phyloP scores from a whole-genome alignment of 495 filamentous ascomycete species.

The Hypoxylon lienhwacheense region DNA sequence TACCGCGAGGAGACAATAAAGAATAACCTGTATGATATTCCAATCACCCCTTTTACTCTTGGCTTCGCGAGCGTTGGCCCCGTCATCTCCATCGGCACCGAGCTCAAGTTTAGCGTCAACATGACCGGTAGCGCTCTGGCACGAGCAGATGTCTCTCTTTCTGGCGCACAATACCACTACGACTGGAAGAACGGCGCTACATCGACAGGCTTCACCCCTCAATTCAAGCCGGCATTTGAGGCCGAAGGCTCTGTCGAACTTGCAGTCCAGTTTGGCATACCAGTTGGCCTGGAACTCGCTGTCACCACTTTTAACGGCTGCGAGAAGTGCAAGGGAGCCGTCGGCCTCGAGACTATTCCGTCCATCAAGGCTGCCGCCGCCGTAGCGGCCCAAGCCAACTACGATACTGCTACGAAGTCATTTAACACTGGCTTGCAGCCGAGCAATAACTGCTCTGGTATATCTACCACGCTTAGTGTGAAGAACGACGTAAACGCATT shows the following conservation, averaged over 20 bases:
- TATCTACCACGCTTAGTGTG: slow-evolving; percentile 17
- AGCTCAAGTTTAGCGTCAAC: slow-evolving; percentile 18
- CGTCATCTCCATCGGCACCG: slow-evolving; percentile 11
- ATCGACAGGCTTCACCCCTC: slow-evolving; percentile 1
- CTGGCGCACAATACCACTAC: slow-evolving; percentile 10
- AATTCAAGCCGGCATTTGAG: slow-evolving; percentile 13
- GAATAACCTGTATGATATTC: slow-evolving; percentile 18
- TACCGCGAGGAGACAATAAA: slow-evolving; percentile 3
- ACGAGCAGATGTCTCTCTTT: slow-evolving; percentile 8
- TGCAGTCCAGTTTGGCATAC: slow-evolving; percentile 1
- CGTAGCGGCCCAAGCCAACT: slow-evolving; percentile 8
- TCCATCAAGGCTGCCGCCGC: slow-evolving; percentile 25
- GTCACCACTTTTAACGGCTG: slow-evolving; percentile 9
- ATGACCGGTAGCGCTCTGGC: slow-evolving; percentile 16
- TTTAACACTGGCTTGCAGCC: slow-evolving; percentile 4
- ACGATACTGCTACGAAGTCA: slow-evolving; percentile 7
- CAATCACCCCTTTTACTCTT: slow-evolving; percentile 14
- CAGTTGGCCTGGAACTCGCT: slow-evolving; percentile 8
- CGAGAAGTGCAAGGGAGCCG: slow-evolving; percentile 11
- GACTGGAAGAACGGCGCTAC: slow-evolving; percentile 12
- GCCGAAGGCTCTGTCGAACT: slow-evolving; percentile 7
- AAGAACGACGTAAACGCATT: slow-evolving; percentile 19
- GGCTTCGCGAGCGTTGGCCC: slow-evolving; percentile 12
- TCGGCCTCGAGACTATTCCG: slow-evolving; percentile 17
- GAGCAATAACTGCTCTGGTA: slow-evolving; percentile 25